Base-by-base conservation (phyloP, 208 protist species). In the Trypanosoma scelopori region DNA sequence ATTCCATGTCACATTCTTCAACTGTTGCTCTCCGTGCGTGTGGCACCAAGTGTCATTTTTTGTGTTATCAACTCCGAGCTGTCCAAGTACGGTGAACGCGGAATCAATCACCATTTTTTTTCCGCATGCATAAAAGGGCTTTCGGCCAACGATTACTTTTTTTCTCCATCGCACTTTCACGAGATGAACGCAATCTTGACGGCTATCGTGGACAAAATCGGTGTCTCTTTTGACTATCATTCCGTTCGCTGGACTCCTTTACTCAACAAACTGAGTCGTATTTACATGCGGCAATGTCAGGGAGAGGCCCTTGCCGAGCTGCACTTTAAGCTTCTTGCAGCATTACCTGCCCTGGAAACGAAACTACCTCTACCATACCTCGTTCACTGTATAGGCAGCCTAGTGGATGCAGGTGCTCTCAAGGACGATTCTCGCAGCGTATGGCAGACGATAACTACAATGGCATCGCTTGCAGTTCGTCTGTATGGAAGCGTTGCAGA, bases 131-230 rank as follows among this genome's bases (percentile, higher is more conserved):
- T 81, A 20, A 71, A 81, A 41, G 82, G 79, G 27, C 66, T 93
- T 55, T 76, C 91, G 30, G 65, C 50, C 23, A 93, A 87, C 61
- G 87, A 93, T 66, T 69, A 76, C 71, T 93, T 89, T 62, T 93
- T 89, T 76, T 68, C 55, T 18, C 43, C 70, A 28, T 16, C 45
- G 18, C 60, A 66, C 1, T 85, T 93, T 45, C 56, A 55, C 1
- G 35, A 42, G 42, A 91, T 93, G 87, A 53, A 93, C 55, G 15
- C 42, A 1, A 60, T 88, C 9, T 22, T 91, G 6, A 30, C 58
- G 5, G 53, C 62, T 22, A 59, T 76, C 3, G 49, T 91, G 25
- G 39, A 55, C 56, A 37, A 60, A 18, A 58, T 63, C 2, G 43
- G 23, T 27, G 37, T 20, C n/a, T 45, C 49, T 27, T 85, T 83